Evolutionary conservation across 169 alveolate genomes (phyloP), one percentile per base, ranked within the genome.

Genomic region (Plasmodium sp.): DNA sequence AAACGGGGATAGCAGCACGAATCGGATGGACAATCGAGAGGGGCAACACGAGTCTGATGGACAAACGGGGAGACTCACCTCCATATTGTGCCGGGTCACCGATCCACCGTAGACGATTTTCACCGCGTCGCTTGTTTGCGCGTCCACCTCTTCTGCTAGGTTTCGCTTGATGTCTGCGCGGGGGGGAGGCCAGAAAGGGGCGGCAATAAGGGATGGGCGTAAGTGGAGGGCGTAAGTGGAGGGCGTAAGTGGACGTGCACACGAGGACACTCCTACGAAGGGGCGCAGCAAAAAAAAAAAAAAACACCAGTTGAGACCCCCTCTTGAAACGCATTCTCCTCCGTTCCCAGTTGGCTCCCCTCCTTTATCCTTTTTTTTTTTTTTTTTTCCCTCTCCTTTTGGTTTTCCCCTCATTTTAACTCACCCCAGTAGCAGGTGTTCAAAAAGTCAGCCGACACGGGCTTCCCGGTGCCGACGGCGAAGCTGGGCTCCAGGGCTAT

Each of bases 401-500:
- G 16, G n/a, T 27, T 34, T 83, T 67, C 41, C 73, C 48, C 7
- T 56, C 33, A 6, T 51, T 84, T 84, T 71, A 43, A 14, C 41
- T 41, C 31, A 86, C 93, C 93, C 12, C 34, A 86, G 33, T 39
- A 86, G 62, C 85, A 86, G 71, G 27, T 77, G 39, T 86, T 86
- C 67, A 86, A 43, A 36, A 54, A 5, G 39, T 75, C 80, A n/a
- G 39, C 58, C 5, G 84, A 36, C 33, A 75, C 86, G 33, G 73
- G 72, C 0, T 86, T 77, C 16, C 93, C 93, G 16, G 93, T 86
- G 27, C 93, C 93, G 14, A 86, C 27, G 34, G 93, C 93, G 67
- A 74, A 86, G 31, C 85, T 86, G 18, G 93, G 93, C 36, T 86
- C 93, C 56, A 86, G 81, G 41, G 93, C 93, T 43, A 86, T 86